A percentile compares a stretch with the other conserved stretches of the same genome.
Evolutionary conservation across 2,329 filamentous ascomycete genomes (phyloP).

Genomic region (Fusarium floridanum): DNA sequence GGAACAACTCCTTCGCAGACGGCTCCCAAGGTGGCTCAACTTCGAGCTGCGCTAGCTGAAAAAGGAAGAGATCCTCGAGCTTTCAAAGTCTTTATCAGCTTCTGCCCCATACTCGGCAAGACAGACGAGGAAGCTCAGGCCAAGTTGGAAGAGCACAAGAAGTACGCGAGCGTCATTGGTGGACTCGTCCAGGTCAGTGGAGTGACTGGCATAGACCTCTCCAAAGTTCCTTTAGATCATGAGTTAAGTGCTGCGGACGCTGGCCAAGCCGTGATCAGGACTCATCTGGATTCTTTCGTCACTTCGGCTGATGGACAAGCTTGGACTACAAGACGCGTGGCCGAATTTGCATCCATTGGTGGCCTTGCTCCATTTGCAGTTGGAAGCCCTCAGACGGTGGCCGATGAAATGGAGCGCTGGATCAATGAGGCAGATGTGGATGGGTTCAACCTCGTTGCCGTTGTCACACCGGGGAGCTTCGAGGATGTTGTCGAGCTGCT

Average conservation of each 20-base stretch:
- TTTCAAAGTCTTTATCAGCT: constrained; percentile 4
- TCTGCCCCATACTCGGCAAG: not conserved
- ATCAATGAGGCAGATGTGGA: constrained; percentile 12
- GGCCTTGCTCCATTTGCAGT: not conserved
- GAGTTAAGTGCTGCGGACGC: not conserved
- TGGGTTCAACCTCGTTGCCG: constrained; percentile 50
- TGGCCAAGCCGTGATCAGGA: not conserved
- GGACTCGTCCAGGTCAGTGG: constrained; percentile 2
- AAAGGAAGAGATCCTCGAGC: constrained; percentile 1
- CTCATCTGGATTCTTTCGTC: not conserved
- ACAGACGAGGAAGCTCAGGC: constrained; percentile 17
- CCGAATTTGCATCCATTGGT: not conserved
- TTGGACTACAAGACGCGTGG: not conserved
- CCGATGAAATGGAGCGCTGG: constrained; percentile 18
- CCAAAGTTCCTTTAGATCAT: not conserved
- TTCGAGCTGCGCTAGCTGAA: not conserved
- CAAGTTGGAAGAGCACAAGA: constrained; percentile 4
- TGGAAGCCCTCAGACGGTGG: constrained; percentile 6
- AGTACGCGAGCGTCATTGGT: not conserved
- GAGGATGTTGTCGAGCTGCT: constrained; percentile 26
- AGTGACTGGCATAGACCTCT: not conserved
- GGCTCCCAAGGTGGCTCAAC: not conserved
- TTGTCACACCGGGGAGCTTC: constrained; percentile 37
- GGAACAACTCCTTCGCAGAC: not conserved
- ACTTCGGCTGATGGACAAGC: not conserved